Evolutionary conservation across 2,329 filamentous ascomycete species (phyloP), one percentile per base, ranked within the genome.

Genomic region (Chaetoscypha palmicola): DNA sequence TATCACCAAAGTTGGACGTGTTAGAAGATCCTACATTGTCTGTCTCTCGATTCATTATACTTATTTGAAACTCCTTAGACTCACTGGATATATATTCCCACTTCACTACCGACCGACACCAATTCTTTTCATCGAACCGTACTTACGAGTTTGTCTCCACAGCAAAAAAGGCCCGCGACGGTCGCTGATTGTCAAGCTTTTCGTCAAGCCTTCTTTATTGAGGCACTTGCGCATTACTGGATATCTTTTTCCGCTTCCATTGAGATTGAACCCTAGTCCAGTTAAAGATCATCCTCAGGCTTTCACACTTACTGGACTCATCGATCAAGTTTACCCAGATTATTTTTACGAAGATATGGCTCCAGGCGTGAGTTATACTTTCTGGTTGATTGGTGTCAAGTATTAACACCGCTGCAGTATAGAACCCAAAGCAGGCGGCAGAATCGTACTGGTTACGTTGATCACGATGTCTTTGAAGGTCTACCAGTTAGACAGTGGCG

Each of bases 401-500:
- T 8, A 24, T 22, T 38, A 30, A 43, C 16, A 10, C 12, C 22
- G n/a, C 14, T 39, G 21, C 40, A 60, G 54, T 61, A 60, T 33
- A 47, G 60, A 51, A 54, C 50, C 22, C 48, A 51, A 34, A 58
- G 51, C 33, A 48, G 60, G 35, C 57, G 59, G n/a, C 51, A 57
- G 34, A 62, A 60, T 41, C 56, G 61, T n/a, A 49, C 52, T 14
- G 56, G 55, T 20, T 46, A 52, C 44, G 50, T 54, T 21, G 80
- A 85, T 52, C 77, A 82, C 60, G 81, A 84, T 68, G 48, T 60
- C 12, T 60, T 58, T 16, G 61, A 63, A 47, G 61, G 61, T 47
- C 74, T 96, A 9, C 91, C 91, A 12, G 84, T 96, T 46, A 83
- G 89, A 59, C 88, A 94, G 75, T 97, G 89, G 84, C 81, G 86